Percentiles rank a stretch among this genome's conserved stretches.
These are phyloP conservation scores for Iris macrosiphon DNA, from an alignment of 106 monocot genomes.

Conservation along the genomic window DNA sequence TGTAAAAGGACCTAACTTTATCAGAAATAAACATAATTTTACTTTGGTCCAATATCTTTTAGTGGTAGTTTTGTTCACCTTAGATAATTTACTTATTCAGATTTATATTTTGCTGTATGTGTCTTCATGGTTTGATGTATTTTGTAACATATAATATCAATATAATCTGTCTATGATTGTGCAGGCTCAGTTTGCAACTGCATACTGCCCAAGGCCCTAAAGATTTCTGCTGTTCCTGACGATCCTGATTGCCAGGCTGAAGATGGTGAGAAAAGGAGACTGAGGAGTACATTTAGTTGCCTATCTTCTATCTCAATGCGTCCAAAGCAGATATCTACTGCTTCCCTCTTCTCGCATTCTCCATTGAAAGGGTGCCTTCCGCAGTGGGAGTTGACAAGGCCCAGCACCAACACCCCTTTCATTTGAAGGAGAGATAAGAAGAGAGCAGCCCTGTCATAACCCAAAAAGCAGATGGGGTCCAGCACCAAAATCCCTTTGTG, in stretches of 20 bases:
- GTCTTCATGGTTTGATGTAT: too few relatives aligned
- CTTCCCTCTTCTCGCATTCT: conserved; percentile 36
- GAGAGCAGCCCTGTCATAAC: too few relatives aligned
- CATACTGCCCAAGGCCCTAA: conserved; percentile 50
- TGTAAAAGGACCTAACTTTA: too few relatives aligned
- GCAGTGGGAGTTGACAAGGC: conserved; percentile 10
- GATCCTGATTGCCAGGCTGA: conserved; percentile 33
- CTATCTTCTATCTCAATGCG: conserved; percentile 52
- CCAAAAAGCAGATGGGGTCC: too few relatives aligned
- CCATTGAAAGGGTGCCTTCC: conserved; percentile 20
- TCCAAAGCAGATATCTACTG: conserved; percentile 23
- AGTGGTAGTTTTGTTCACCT: too few relatives aligned
- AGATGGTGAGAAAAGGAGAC: conserved; percentile 43
- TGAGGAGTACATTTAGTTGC: conserved; percentile 46
- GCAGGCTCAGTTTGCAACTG: conserved; percentile 71
- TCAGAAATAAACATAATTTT: too few relatives aligned
- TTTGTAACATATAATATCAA: too few relatives aligned
- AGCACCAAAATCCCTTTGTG: too few relatives aligned
- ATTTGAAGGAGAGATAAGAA: conserved; percentile 3
- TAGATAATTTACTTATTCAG: too few relatives aligned
- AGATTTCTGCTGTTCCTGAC: conserved; percentile 40
- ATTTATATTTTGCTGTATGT: too few relatives aligned
- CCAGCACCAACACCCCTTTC: background rate
- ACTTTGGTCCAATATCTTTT: too few relatives aligned
- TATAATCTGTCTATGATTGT: background rate